Conservation (phyloP, 495 filamentous ascomycete species). For the Wilcoxina mikolae region DNA sequence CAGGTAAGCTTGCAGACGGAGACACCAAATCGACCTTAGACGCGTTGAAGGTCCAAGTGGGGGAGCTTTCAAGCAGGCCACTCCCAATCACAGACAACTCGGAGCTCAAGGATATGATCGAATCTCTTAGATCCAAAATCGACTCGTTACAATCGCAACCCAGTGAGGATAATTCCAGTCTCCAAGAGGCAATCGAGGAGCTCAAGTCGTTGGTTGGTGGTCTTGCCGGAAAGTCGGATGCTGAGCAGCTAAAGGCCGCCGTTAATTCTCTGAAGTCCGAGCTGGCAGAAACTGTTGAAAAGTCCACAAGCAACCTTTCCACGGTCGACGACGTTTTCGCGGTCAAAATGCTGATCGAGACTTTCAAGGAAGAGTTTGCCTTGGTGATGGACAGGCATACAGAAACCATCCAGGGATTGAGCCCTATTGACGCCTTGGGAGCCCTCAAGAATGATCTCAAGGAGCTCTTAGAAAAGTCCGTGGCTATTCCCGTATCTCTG, state of each 20-base stretch:
- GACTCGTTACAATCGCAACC: background rate
- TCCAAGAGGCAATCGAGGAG: background rate
- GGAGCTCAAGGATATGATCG: constrained; percentile 15
- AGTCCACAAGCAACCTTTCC: constrained; percentile 6
- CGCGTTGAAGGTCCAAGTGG: constrained; percentile 13
- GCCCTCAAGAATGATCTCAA: background rate
- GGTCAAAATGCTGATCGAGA: constrained; percentile 38
- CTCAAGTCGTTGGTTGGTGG: background rate
- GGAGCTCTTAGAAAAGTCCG: background rate
- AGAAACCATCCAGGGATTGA: background rate
- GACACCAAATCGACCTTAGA: constrained; percentile 14
- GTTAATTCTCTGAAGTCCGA: constrained; percentile 8
- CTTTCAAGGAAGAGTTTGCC: constrained; percentile 31
- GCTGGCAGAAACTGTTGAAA: constrained; percentile 22
- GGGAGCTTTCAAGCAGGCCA: constrained; percentile 5
- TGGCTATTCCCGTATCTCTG: background rate
- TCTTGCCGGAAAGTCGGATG: background rate
- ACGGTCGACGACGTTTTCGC: constrained; percentile 35
- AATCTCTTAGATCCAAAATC: constrained; percentile 17
- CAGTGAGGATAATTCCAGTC: background rate
- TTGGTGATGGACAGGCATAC: background rate
- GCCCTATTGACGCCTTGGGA: background rate
- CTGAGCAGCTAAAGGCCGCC: background rate
- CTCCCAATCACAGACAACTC: background rate
- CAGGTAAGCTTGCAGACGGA: constrained; percentile 4